Evolutionary conservation across 495 filamentous ascomycete species (phyloP).

Genomic region (Staphylotrichum longicolle): DNA sequence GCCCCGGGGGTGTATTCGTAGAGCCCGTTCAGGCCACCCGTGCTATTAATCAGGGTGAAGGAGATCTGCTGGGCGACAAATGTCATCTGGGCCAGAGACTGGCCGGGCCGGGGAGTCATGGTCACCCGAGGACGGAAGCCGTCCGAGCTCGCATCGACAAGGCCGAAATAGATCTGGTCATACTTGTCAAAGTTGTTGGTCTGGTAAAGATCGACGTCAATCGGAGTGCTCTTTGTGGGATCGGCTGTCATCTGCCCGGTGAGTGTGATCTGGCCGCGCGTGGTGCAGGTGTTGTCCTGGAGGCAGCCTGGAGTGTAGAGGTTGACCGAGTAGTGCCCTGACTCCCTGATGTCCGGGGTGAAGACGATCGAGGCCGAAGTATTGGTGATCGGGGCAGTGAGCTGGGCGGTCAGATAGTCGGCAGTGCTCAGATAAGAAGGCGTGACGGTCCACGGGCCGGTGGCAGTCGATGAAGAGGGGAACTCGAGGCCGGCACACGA

Average conservation of each 20-base stretch:
- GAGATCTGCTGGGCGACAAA: conserved; percentile 83
- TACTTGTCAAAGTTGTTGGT: conserved; percentile 95
- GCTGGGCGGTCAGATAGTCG: conserved; percentile 69
- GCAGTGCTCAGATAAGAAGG: conserved; percentile 62
- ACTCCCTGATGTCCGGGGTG: conserved; percentile 78
- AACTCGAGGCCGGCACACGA: conserved; percentile 65
- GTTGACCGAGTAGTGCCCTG: conserved; percentile 83
- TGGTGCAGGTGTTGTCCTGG: conserved; percentile 71
- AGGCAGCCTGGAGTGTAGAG: conserved; percentile 89
- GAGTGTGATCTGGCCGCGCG: conserved; percentile 75
- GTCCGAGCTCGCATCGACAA: conserved; percentile 70
- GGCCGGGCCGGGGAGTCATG: conserved; percentile 63
- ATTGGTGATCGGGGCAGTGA: conserved; percentile 52
- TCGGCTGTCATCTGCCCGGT: conserved; percentile 64
- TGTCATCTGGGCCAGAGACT: conserved; percentile 60
- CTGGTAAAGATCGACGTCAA: conserved; percentile 65
- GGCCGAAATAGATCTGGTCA: conserved; percentile 81
- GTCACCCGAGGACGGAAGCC: conserved; percentile 81
- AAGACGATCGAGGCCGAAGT: conserved; percentile 69
- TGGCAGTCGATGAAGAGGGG: conserved; percentile 61
- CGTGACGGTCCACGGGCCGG: conserved; percentile 70
- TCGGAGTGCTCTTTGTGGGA: conserved; percentile 42
- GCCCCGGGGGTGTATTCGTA: conserved; percentile 81
- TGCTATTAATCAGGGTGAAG: conserved; percentile 68
- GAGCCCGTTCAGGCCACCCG: conserved; percentile 78